Evolutionary conservation across 2,329 filamentous ascomycete species (phyloP).

Genomic region (Elsinoe necatrix): DNA sequence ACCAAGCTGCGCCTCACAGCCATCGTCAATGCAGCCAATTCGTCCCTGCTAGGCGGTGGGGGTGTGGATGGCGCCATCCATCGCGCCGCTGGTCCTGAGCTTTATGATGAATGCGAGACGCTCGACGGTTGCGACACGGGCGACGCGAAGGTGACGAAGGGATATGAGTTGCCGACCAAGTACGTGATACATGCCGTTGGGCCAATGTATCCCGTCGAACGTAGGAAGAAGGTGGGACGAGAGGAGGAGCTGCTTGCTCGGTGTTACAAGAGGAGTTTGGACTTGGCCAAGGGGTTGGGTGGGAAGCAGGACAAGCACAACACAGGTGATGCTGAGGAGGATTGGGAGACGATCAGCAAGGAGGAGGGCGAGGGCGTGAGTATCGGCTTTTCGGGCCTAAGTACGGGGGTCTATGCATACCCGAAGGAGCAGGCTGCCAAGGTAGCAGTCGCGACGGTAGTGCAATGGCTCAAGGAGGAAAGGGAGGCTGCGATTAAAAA

Average conservation of each 20-base stretch:
- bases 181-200: conserved; percentile 88
- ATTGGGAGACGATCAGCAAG: not conserved
- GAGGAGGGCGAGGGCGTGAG: conserved; percentile 56
- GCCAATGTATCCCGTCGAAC: conserved; percentile 56
- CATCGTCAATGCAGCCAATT: conserved; percentile 91
- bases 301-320: not conserved
- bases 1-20: conserved; percentile 68
- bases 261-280: conserved; percentile 65
- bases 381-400: conserved; percentile 76
- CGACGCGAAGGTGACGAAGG: conserved; percentile 71
- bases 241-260: conserved; percentile 41
- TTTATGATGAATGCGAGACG: conserved; percentile 62
- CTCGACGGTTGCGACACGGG: conserved; percentile 70
- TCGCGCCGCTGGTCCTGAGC: conserved; percentile 60
- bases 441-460: conserved; percentile 58
- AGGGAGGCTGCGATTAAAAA: conserved; percentile 24
- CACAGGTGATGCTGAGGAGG: not conserved
- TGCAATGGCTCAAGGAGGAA: conserved; percentile 45
- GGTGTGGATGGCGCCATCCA: conserved; percentile 77
- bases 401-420: conserved; percentile 86
- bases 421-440: conserved; percentile 63
- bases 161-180: conserved; percentile 64
- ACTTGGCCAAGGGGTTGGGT: conserved; percentile 48
- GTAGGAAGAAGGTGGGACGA: conserved; percentile 29
- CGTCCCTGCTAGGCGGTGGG: conserved; percentile 69